Base-by-base conservation (phyloP, 768 basidiomycete species). In the Pulveroboletus sp. region DNA sequence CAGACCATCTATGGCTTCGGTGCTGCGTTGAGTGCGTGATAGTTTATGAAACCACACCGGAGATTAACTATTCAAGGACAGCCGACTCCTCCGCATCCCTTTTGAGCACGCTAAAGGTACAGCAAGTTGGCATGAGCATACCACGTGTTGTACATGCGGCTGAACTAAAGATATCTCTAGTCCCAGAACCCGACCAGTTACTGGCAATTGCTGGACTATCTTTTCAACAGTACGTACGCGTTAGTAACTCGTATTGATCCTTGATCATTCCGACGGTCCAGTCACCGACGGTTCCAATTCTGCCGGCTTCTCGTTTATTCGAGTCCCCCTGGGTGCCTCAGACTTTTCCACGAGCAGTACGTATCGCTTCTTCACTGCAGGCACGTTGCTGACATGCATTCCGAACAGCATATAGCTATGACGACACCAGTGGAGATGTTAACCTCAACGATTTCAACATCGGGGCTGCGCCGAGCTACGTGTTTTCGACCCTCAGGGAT, bases 1-100 rank as follows among this genome's bases (percentile, higher is more conserved):
- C 87, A 88, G 66, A 66, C 72, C 1, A 79, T 90, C 34, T 74
- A 72, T 43, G 87, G 87, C 12, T 85, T 86, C 56, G 87, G 87
- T 0, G 84, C 75, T 9, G 58, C 80, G 0, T 68, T 89, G 27
- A 87, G 87, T 87, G 57, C 27, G 69, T 59, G 16, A 40, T 29
- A 23, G 16, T 21, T 38, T 23, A 39, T 19, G 10, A 25, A 46
- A 40, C 11, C 5, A 12, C 12, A 38, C 42, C 23, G 31, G 27
- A 54, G 25, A 39, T 40, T 45, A 45, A 55, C 13, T 5, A 14
- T 31, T 25, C 42, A 21, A 40, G 23, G 8, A 51, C 31, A 89
- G 87, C 87, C 24, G 87, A 90, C 60, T 87, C 85, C 3, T 81
- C 86, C 10, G 85, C 86, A 0, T 66, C 74, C 20, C 65, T 76